Conservation (phyloP, 805 yeast species). For the Saccharomycopsis synnaedendra region DNA sequence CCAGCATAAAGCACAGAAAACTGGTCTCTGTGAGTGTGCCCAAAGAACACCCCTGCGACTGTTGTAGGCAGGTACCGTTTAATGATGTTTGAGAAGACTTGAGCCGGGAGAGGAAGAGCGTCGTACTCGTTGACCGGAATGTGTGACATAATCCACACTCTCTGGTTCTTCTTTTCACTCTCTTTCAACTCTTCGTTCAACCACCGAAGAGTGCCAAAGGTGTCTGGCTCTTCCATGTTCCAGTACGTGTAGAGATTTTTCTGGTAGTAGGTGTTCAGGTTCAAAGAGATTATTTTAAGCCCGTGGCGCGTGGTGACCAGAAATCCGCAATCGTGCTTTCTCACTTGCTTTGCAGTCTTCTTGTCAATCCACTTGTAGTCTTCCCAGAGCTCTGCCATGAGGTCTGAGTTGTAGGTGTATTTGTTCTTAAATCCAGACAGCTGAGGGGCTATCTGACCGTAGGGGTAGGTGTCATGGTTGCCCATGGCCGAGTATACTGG, state of each 20-base stretch:
- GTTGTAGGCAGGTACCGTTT: conserved; percentile 60
- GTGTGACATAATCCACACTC: conserved; percentile 69
- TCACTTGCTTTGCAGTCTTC: conserved; percentile 24
- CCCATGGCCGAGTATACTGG: conserved; percentile 58
- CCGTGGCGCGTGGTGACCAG: conserved; percentile 42
- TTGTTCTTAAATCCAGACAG: conserved; percentile 30
- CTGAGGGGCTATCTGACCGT: conserved; percentile 54
- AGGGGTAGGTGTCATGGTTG: conserved; percentile 65
- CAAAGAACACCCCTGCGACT: conserved; percentile 58
- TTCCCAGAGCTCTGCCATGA: conserved; percentile 37
- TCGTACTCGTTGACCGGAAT: conserved; percentile 47
- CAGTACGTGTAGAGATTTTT: conserved; percentile 48
- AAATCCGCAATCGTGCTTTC: conserved; percentile 50
- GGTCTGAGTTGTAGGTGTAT: conserved; percentile 33
- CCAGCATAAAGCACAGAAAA: conserved; percentile 46
- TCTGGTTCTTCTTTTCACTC: conserved; percentile 43
- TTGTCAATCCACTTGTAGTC: conserved; percentile 34
- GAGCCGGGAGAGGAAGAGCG: conserved; percentile 50
- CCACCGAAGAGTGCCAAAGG: conserved; percentile 53
- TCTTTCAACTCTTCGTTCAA: conserved; percentile 50
- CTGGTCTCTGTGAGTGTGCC: conserved; percentile 63
- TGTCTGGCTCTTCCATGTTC: conserved; percentile 42
- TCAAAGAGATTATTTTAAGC: conserved; percentile 47
- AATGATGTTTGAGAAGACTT: conserved; percentile 42
- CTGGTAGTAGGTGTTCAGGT: conserved; percentile 58